A percentile compares a stretch with the other conserved stretches of the same genome.
Evolutionary conservation across 345 rosid species (phyloP).

Genomic region (Firmiana major): DNA sequence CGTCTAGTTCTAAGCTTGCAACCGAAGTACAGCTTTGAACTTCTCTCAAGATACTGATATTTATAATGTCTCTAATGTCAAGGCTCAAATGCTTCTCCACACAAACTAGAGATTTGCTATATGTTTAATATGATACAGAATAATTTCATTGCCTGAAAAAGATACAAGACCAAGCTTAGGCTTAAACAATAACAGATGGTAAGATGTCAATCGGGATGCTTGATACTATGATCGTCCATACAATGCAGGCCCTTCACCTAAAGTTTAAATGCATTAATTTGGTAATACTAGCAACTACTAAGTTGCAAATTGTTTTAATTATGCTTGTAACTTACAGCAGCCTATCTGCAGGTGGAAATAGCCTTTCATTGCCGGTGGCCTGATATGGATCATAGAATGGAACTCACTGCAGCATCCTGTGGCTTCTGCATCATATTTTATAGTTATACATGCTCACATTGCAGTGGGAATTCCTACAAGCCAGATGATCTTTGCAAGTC

Average conservation of each 20-base stretch:
- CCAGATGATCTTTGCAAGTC: slow-evolving; percentile 1
- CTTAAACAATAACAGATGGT: neutral
- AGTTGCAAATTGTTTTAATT: neutral
- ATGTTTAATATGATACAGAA: neutral
- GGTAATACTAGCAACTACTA: neutral
- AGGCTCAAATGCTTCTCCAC: neutral
- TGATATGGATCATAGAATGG: too few species aligned
- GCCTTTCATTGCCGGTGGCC: too few species aligned
- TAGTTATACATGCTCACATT: too few species aligned
- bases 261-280: neutral
- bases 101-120: neutral
- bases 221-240: neutral
- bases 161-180: neutral
- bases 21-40: neutral
- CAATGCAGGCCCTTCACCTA: neutral
- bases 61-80: neutral
- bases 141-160: neutral
- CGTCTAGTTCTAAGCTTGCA: neutral
- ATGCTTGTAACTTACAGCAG: too few species aligned
- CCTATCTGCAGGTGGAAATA: too few species aligned
- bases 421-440: too few species aligned
- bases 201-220: neutral
- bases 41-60: neutral
- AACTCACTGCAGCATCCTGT: too few species aligned
- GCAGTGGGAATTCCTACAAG: too few species aligned